phyloP scores from a whole-genome alignment of 768 basidiomycete genomes.

The Dacryopinax spathularia region DNA sequence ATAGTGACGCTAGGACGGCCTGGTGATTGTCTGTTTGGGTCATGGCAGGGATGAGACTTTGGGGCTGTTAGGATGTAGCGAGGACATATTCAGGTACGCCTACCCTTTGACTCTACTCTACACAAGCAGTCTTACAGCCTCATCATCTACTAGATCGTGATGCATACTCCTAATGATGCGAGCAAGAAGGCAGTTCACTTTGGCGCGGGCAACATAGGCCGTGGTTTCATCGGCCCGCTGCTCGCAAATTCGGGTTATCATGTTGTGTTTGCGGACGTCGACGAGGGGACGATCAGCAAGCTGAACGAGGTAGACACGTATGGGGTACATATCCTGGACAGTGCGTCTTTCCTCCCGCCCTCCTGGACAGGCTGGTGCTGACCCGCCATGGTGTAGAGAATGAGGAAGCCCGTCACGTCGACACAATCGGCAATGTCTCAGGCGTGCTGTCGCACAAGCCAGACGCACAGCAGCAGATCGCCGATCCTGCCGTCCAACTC shows the following conservation, averaged over 20 bases:
- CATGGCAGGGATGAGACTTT: too few species aligned
- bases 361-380: not conserved
- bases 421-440: slow-evolving; percentile 10
- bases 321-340: slow-evolving; percentile 24
- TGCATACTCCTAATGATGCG: slow-evolving; percentile 15
- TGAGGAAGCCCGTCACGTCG: not conserved
- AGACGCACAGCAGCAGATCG: slow-evolving; percentile 14
- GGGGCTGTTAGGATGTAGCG: too few species aligned
- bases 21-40: too few species aligned
- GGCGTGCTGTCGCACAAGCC: slow-evolving; percentile 14
- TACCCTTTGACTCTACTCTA: too few species aligned
- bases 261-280: slow-evolving; percentile 27
- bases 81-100: too few species aligned
- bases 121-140: too few species aligned
- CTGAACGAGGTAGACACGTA: slow-evolving; percentile 23
- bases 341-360: not conserved
- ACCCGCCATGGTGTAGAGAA: not conserved
- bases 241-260: slow-evolving; percentile 27
- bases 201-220: slow-evolving; percentile 29
- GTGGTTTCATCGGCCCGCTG: slow-evolving; percentile 29
- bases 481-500: slow-evolving; percentile 17
- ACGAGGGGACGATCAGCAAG: slow-evolving; percentile 22
- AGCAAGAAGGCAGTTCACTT: slow-evolving; percentile 26
- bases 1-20: too few species aligned
- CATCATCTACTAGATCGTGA: too few species aligned